These are phyloP conservation scores for Alternaria gaisen DNA, from an alignment of 2,329 filamentous ascomycete species.

Conservation along the genomic window DNA sequence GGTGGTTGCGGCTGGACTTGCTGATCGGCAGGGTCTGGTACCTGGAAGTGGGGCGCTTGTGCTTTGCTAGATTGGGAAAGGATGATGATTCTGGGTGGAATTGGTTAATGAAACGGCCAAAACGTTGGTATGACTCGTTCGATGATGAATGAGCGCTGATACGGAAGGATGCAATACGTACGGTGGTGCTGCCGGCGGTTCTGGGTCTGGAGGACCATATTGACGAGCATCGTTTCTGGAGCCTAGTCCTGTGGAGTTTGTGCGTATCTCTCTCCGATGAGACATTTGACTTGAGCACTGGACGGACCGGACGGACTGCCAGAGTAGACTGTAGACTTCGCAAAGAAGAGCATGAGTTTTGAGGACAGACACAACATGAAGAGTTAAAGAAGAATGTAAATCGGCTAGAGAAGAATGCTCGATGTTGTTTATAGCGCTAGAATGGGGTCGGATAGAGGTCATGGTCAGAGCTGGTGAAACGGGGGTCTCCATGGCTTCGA, in stretches of 20 bases:
- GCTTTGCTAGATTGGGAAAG: conserved; percentile 31
- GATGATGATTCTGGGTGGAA: conserved; percentile 33
- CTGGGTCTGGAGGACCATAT: conserved; percentile 28
- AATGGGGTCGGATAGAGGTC: background rate
- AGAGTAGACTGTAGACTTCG: conserved; percentile 2
- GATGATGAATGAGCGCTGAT: background rate
- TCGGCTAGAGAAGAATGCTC: conserved; percentile 4
- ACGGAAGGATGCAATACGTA: conserved; percentile 23
- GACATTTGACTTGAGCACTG: background rate
- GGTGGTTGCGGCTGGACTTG: conserved; percentile 22
- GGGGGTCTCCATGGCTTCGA: conserved; percentile 7
- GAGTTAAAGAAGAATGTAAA: background rate
- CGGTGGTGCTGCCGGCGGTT: conserved; percentile 41
- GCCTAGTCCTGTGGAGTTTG: background rate
- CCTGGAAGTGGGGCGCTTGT: conserved; percentile 29
- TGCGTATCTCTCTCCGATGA: too few species aligned
- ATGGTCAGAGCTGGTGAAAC: background rate
- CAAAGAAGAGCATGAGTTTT: conserved; percentile 1
- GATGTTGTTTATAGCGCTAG: background rate
- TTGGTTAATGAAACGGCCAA: conserved; percentile 13
- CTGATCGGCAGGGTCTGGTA: conserved; percentile 29
- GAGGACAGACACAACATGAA: background rate
- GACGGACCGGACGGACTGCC: conserved; percentile 1
- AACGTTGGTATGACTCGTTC: background rate
- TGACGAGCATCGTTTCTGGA: background rate